Conservation (phyloP, 2,329 filamentous ascomycete species). For the Alternaria arborescens region DNA sequence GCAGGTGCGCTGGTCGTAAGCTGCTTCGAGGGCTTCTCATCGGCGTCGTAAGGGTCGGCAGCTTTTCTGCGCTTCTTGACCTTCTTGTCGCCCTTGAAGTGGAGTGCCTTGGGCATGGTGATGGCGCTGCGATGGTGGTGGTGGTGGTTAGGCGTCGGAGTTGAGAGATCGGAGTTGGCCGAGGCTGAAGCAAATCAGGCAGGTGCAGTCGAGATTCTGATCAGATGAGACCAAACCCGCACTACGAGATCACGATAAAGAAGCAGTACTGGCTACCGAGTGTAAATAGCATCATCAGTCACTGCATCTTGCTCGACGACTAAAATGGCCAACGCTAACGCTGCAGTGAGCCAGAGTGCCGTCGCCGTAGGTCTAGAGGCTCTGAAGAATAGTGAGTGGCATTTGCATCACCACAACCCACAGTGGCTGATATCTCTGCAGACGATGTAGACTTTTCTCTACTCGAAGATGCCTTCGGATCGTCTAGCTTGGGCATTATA, state of each 20-base stretch:
- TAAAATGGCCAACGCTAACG: slow-evolving; percentile 32
- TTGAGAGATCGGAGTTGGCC: slow-evolving; percentile 32
- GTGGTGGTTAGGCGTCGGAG: slow-evolving; percentile 17
- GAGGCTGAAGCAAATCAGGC: slow-evolving; percentile 38
- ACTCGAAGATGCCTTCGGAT: slow-evolving; percentile 84
- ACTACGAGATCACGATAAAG: slow-evolving; percentile 27
- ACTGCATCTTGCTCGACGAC: slow-evolving; percentile 1
- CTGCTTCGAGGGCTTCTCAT: slow-evolving; percentile 45
- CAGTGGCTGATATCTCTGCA: slow-evolving; percentile 41
- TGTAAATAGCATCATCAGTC: background rate
- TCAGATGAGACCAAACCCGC: slow-evolving; percentile 20
- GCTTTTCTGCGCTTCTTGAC: slow-evolving; percentile 87
- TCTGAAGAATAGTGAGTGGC: slow-evolving; percentile 55
- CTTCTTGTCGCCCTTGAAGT: slow-evolving; percentile 98
- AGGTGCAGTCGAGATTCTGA: slow-evolving; percentile 33
- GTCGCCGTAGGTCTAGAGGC: slow-evolving; percentile 50
- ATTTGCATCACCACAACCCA: background rate
- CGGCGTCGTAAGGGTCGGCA: slow-evolving; percentile 59
- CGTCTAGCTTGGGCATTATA: slow-evolving; percentile 88
- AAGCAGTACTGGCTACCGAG: slow-evolving; percentile 10
- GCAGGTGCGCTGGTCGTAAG: slow-evolving; percentile 47
- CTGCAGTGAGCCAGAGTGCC: slow-evolving; percentile 35
- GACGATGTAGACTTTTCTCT: slow-evolving; percentile 73
- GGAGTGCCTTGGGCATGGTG: slow-evolving; percentile 84
- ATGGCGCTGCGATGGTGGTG: slow-evolving; percentile 15